Evolutionary conservation across 129 eudicot genomes (phyloP).

Genomic region (Deinandra increscens): DNA sequence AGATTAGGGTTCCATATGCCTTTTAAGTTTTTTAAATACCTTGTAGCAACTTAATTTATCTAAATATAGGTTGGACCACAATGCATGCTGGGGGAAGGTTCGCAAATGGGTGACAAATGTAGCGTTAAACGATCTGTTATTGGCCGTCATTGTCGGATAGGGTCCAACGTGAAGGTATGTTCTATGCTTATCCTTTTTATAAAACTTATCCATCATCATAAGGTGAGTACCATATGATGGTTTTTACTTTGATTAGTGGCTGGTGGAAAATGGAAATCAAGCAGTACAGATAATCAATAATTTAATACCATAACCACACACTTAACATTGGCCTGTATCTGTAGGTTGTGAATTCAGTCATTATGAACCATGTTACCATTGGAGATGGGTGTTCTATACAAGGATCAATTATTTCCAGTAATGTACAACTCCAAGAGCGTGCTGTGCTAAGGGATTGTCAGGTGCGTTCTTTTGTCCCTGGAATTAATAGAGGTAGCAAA

Average conservation of each 20-base stretch:
- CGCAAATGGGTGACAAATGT: constrained; percentile 94
- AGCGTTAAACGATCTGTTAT: constrained; percentile 91
- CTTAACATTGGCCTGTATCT: background rate
- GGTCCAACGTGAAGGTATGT: constrained; percentile 88
- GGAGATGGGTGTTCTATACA: constrained; percentile 94
- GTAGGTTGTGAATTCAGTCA: constrained; percentile 80
- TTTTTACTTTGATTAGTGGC: background rate
- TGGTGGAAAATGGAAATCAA: background rate
- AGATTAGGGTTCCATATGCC: background rate
- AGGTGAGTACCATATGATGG: constrained; percentile 1
- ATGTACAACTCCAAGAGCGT: constrained; percentile 87
- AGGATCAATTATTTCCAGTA: constrained; percentile 82
- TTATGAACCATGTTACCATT: constrained; percentile 78
- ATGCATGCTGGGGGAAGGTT: constrained; percentile 96
- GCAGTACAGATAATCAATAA: too few species aligned
- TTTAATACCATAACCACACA: background rate
- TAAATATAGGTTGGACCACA: constrained; percentile 82
- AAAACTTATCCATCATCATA: background rate
- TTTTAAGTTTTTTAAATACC: background rate
- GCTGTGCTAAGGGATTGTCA: constrained; percentile 82
- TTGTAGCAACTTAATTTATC: background rate
- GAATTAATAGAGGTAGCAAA: constrained; percentile 7
- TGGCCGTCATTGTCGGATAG: constrained; percentile 95
- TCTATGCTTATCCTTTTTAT: constrained; percentile 5
- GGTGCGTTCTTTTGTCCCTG: constrained; percentile 33